Base-by-base conservation (phyloP, 257 asterid species). In the Verbena officinalis region DNA sequence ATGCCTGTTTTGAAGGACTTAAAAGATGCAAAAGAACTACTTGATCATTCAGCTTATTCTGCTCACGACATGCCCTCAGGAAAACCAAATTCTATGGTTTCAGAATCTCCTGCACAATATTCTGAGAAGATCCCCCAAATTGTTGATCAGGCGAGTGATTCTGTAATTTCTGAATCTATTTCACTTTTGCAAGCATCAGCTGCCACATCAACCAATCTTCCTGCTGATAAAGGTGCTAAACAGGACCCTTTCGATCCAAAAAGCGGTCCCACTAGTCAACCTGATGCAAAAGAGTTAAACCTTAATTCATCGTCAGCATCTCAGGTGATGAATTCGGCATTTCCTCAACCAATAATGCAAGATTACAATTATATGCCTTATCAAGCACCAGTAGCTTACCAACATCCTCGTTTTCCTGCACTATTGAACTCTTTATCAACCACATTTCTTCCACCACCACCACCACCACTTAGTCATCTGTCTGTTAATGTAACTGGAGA, bases 381-480 rank as follows among this genome's bases (percentile, higher is more conserved):
- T 80, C 89, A 73, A 76, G 78, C 83, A 62, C 85, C 94, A 43
- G 54, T 73, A 59, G 61, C 83, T 77, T 80, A 75, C 66, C 84
- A 83, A 17, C 83, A 73, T 55, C 56, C 88, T 76, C 83, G 78
- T 56, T 81, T 78, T 36, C 70, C 79, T 69, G 74, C 67, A 55
- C 82, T 80, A 27, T 61, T 78, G 55, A 86, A 69, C 55, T 69
- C 80, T 15, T 71, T 76, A 53, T 70, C 86, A 70, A 83, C 67
- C 76, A 76, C 80, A 20, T 55, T 66, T 79, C 59, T 78, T 71
- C 85, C 82, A 38, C 91, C 89, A 7, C 84, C 93, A 16, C 74
- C 69, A n/a, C 81, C 78, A 42, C 78, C 81, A 23, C 74, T n/a
- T 42, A 62, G 59, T 27, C 77, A 40, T 70, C 57, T 69, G 31